A percentile compares a stretch with the other conserved stretches of the same genome.
These are phyloP conservation scores for Rubroboletus pulcherrimus DNA, from an alignment of 768 basidiomycete species.

Conservation along the genomic window DNA sequence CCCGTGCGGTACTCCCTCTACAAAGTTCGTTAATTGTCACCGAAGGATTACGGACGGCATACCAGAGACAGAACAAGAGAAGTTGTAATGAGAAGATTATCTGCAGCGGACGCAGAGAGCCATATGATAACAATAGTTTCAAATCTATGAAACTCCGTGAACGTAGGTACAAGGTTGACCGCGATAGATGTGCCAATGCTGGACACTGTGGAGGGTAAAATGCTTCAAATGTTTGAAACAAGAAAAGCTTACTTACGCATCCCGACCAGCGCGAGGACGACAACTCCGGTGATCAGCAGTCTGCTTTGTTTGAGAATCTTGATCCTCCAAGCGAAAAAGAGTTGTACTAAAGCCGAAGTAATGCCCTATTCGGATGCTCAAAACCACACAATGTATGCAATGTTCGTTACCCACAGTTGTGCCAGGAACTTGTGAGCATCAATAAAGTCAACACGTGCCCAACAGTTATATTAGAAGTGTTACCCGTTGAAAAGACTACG, in stretches of 20 bases:
- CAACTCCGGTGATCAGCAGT: conserved; percentile 10
- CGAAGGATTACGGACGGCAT: conserved; percentile 7
- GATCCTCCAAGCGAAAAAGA: conserved; percentile 31
- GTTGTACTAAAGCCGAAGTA: conserved; percentile 24
- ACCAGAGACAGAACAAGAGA: conserved; percentile 43
- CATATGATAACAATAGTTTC: conserved; percentile 35
- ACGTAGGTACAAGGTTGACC: conserved; percentile 25
- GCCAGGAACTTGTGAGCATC: conserved; percentile 11
- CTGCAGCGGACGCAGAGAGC: conserved; percentile 42
- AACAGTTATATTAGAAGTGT: neutral
- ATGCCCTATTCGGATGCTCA: conserved; percentile 18
- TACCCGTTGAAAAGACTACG: conserved; percentile 30
- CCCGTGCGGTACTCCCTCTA: conserved; percentile 38
- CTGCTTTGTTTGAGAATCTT: conserved; percentile 14
- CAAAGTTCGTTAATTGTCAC: neutral
- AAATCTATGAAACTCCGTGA: conserved; percentile 29
- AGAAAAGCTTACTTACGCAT: conserved; percentile 12
- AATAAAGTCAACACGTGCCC: neutral
- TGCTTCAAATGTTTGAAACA: neutral
- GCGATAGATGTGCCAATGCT: conserved; percentile 33
- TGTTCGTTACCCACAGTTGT: conserved; percentile 20
- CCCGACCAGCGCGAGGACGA: conserved; percentile 15
- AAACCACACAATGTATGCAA: neutral
- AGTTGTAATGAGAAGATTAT: conserved; percentile 46
- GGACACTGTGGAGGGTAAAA: conserved; percentile 18